A percentile compares a stretch with the other conserved stretches of the same genome.
phyloP scores from a whole-genome alignment of 2,329 filamentous ascomycete species.

The Penicillium glabrum region DNA sequence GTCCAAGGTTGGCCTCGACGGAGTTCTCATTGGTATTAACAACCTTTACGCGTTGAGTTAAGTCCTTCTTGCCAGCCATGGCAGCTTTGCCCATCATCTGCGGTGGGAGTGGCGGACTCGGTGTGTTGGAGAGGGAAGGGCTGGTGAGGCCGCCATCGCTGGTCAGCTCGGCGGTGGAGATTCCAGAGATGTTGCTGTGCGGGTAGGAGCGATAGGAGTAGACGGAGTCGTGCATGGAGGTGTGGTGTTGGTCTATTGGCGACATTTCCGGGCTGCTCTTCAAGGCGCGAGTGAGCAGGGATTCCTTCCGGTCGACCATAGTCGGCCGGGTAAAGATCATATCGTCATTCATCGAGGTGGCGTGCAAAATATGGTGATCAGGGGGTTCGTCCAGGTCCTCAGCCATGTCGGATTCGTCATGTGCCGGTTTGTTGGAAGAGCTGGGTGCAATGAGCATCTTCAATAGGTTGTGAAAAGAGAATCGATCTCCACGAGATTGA shows the following conservation, averaged over 20 bases:
- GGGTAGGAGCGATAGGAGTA: conserved; percentile 58
- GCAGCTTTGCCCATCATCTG: conserved; percentile 31
- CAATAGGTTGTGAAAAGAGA: conserved; percentile 42
- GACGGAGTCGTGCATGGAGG: conserved; percentile 40
- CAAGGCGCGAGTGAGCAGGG: conserved; percentile 83
- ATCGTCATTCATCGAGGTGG: conserved; percentile 30
- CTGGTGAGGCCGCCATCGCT: conserved; percentile 91
- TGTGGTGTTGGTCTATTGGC: conserved; percentile 32
- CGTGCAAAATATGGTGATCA: conserved; percentile 50
- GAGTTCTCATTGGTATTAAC: conserved; percentile 52
- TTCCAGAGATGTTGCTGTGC: conserved; percentile 75
- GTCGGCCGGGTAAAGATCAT: conserved; percentile 46
- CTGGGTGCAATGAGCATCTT: conserved; percentile 48
- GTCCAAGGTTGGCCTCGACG: conserved; percentile 64
- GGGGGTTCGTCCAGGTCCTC: conserved; percentile 88
- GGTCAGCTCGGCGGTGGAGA: conserved; percentile 88
- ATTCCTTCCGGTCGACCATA: conserved; percentile 64
- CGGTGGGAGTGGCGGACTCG: conserved; percentile 74
- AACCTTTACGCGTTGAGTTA: conserved; percentile 23
- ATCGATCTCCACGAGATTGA: conserved; percentile 32
- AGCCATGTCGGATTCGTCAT: conserved; percentile 62
- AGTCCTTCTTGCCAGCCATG: conserved; percentile 14
- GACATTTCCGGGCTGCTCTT: conserved; percentile 61
- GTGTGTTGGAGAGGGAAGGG: conserved; percentile 80
- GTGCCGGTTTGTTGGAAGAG: conserved; percentile 35